A percentile compares a stretch with the other conserved stretches of the same genome.
Conservation (phyloP, 371 early-diverging fungal genomes). For the Actinomortierella wolfii region DNA sequence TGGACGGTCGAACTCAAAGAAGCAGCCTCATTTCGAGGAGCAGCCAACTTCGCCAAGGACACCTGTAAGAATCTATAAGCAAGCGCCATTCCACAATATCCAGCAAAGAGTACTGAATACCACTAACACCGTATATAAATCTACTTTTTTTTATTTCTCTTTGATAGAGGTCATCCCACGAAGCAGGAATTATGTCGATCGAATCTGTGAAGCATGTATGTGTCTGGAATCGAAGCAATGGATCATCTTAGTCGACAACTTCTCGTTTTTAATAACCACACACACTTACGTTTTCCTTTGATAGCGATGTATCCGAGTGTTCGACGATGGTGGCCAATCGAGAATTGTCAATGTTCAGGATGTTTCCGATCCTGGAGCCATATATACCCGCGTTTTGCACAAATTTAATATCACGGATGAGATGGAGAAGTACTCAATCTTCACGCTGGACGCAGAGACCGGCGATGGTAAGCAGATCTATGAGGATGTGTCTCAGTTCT, state of each 20-base stretch:
- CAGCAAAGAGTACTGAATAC: no score
- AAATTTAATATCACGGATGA: constrained; percentile 68
- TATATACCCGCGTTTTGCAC: constrained; percentile 66
- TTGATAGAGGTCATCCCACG: constrained; percentile 49
- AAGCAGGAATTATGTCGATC: constrained; percentile 64
- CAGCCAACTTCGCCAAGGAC: constrained; percentile 42
- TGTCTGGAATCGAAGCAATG: no score
- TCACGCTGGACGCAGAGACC: constrained; percentile 63
- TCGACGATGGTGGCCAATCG: constrained; percentile 71
- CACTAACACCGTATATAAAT: not conserved
- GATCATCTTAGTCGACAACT: no score
- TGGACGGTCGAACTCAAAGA: constrained; percentile 41
- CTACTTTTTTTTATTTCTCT: constrained; percentile 17
- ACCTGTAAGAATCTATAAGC: constrained; percentile 35
- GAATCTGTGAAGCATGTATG: constrained; percentile 67
- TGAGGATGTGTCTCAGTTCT: not conserved
- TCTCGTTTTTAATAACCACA: no score
- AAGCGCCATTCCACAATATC: no score
- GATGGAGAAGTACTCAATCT: constrained; percentile 66
- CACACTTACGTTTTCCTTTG: constrained; percentile 2
- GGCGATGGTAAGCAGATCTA: constrained; percentile 55
- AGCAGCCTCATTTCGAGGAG: constrained; percentile 42
- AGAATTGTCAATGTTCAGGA: constrained; percentile 68
- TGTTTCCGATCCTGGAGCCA: constrained; percentile 56
- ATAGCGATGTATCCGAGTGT: constrained; percentile 68